Base-by-base conservation (phyloP, 345 rosid species). In the Boechera retrofracta region DNA sequence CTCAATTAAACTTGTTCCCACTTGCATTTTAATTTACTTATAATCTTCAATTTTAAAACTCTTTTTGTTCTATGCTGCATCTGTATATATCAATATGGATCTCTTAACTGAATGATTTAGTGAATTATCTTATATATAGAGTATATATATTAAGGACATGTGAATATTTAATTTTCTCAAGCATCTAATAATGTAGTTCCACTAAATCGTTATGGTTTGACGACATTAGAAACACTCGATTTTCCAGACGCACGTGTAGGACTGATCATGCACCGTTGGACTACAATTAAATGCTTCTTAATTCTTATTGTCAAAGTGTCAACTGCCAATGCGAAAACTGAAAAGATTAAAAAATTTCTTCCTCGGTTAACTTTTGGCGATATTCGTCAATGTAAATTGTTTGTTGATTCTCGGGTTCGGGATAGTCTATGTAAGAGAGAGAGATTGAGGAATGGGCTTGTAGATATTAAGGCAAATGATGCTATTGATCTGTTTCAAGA, bases 1-100 rank as follows among this genome's bases (percentile, higher is more conserved):
- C 71, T 77, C 75, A 16, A 16, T 16, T 16, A 69, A 26, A 42
- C 71, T 63, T 53, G 28, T 60, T 53, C 39, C 61, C 56, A 76
- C 74, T 52, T 76, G 69, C 57, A 2, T 11, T 42, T 54, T 32
- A 2, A 9, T 8, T 54, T 10, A 10, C 44, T n/a, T 28, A 28
- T 10, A 52, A 26, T 7, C 0, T 38, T 33, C 57, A 44, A 6
- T 24, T 45, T 13, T 7, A 18, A 31, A 55, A 9, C 7, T 9
- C 9, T 6, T 21, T 21, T 15, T 24, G 5, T 51, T 47, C 13
- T 10, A 12, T 35, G 38, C 4, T 10, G 24, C 8, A 54, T 3
- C 44, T 55, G 59, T 26, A 26, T 35, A 49, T 4, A 12, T 15
- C 13, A 33, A 12, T 32, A 29, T 52, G 41, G 28, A 63, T 55